A percentile compares a stretch with the other conserved stretches of the same genome.
Conservation (phyloP, 495 filamentous ascomycete species). For the Ascobolus immersus region DNA sequence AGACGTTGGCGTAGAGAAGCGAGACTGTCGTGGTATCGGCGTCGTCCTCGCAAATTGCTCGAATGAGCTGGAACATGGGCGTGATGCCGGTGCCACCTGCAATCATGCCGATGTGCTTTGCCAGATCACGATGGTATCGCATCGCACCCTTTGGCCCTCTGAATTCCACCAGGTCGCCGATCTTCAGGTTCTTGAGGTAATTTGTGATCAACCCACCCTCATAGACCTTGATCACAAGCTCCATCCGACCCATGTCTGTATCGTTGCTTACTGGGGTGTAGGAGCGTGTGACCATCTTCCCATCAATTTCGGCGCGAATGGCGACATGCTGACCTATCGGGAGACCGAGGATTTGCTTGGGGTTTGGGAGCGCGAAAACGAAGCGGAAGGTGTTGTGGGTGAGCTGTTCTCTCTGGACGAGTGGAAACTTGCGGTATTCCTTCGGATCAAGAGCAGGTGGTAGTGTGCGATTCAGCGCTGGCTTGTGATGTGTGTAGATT, state of each 20-base stretch:
- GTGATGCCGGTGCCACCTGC: conserved; percentile 95
- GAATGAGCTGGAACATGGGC: conserved; percentile 86
- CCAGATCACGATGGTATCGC: conserved; percentile 87
- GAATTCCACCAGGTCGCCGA: conserved; percentile 73
- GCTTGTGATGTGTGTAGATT: conserved; percentile 12
- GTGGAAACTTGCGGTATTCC: conserved; percentile 21
- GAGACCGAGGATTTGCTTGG: conserved; percentile 65
- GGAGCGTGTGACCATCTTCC: conserved; percentile 78
- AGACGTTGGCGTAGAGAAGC: conserved; percentile 90
- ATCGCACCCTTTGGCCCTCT: conserved; percentile 88
- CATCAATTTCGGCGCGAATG: conserved; percentile 55
- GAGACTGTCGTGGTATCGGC: conserved; percentile 74
- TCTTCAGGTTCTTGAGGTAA: conserved; percentile 53
- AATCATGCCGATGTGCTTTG: conserved; percentile 86
- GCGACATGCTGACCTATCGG: conserved; percentile 98
- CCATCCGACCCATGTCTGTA: conserved; percentile 90
- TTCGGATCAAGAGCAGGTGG: conserved; percentile 23
- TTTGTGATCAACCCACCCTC: conserved; percentile 86
- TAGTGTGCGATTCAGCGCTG: conserved; percentile 16
- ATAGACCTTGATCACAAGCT: conserved; percentile 93
- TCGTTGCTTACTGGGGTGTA: conserved; percentile 94
- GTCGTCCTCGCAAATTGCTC: conserved; percentile 57
- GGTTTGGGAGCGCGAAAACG: conserved; percentile 56
- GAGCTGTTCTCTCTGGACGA: conserved; percentile 19
- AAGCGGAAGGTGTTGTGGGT: too few species aligned